A percentile compares a stretch with the other conserved stretches of the same genome.
Conservation (phyloP, 306 rosid genomes). For the Acacia acuminata region DNA sequence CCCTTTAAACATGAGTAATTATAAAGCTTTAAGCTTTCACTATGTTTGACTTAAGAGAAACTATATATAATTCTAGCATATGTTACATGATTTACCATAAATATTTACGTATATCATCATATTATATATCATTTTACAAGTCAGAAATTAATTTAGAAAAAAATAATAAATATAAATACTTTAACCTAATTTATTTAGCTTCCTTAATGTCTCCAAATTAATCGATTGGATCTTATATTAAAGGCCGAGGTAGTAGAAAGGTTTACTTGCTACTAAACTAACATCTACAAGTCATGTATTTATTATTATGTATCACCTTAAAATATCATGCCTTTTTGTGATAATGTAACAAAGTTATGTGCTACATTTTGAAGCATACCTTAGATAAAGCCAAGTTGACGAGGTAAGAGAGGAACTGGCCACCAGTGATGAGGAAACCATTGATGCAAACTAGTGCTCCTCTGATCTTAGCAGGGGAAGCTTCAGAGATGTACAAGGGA, state of each 20-base stretch:
- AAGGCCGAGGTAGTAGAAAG: neutral
- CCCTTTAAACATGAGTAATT: neutral
- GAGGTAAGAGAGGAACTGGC: constrained; percentile 79
- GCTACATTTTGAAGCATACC: constrained; percentile 33
- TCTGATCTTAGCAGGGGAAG: constrained; percentile 79
- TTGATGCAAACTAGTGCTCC: constrained; percentile 84
- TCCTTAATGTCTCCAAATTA: too few species aligned
- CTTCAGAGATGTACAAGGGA: constrained; percentile 86
- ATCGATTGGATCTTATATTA: too few species aligned
- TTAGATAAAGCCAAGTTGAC: constrained; percentile 76
- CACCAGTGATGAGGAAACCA: constrained; percentile 73
- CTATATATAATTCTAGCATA: too few species aligned
- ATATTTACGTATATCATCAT: too few species aligned
- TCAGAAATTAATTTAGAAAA: too few species aligned
- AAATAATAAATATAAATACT: too few species aligned
- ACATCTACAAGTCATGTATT: neutral
- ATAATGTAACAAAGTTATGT: neutral
- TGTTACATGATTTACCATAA: too few species aligned
- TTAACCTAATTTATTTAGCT: too few species aligned
- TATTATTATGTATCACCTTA: neutral
- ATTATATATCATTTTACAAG: too few species aligned
- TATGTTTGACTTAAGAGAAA: neutral
- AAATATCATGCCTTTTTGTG: neutral
- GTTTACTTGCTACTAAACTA: neutral
- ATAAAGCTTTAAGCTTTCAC: neutral